Evolutionary conservation across 495 filamentous ascomycete species (phyloP).

Genomic region (Tirmania nivea): DNA sequence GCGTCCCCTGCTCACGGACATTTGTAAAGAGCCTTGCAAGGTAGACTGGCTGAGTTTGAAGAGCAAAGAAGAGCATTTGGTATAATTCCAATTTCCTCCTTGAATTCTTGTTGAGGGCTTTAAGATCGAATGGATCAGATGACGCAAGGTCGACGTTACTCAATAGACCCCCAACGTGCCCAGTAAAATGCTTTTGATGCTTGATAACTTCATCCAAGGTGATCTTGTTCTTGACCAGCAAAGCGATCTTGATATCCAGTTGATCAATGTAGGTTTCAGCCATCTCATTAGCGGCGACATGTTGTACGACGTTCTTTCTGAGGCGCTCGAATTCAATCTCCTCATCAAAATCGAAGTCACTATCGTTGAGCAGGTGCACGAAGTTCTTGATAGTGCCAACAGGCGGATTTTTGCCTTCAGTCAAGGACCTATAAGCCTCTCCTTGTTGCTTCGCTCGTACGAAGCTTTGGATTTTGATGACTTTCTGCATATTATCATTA

Average conservation of each 20-base stretch:
- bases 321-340: conserved; percentile 89
- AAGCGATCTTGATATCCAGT: conserved; percentile 93
- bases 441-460: conserved; percentile 83
- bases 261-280: conserved; percentile 96
- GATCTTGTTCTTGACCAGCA: conserved; percentile 98
- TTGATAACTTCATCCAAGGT: conserved; percentile 93
- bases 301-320: conserved; percentile 84
- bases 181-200: conserved; percentile 91
- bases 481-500: conserved; percentile 92
- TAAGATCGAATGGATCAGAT: conserved; percentile 83
- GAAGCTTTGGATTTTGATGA: conserved; percentile 95
- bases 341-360: conserved; percentile 96
- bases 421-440: conserved; percentile 67
- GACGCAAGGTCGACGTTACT: conserved; percentile 73
- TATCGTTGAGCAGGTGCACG: conserved; percentile 92
- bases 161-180: conserved; percentile 65
- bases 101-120: conserved; percentile 90
- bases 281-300: conserved; percentile 90
- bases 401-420: conserved; percentile 90
- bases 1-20: conserved; percentile 59
- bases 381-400: conserved; percentile 94
- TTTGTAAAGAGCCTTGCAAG: conserved; percentile 68
- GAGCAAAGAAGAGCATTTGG: conserved; percentile 90
- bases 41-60: conserved; percentile 93
- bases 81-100: conserved; percentile 88